Conservation (phyloP, 2,329 filamentous ascomycete genomes). For the Metarhizium humberi region DNA sequence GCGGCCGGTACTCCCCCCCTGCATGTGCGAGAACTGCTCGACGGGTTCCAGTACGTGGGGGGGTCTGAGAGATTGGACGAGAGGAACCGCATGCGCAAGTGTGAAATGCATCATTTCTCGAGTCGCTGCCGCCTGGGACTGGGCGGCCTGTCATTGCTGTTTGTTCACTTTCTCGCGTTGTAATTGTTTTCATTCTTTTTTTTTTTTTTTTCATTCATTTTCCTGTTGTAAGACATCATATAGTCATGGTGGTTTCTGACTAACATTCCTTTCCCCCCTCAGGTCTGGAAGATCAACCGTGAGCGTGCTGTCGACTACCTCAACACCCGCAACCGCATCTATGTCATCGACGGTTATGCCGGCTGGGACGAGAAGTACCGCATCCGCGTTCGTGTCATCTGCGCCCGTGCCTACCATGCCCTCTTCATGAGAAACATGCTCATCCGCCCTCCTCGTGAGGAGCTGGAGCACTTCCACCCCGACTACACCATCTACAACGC, state of each 20-base stretch:
- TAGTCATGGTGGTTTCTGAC: conserved; percentile 9
- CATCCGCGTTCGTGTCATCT: conserved; percentile 95
- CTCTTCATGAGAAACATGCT: conserved; percentile 99
- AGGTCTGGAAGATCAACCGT: conserved; percentile 99
- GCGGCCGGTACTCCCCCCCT: not conserved
- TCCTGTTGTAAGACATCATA: too few species aligned
- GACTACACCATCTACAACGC: conserved; percentile 99
- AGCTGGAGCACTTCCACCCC: conserved; percentile 95
- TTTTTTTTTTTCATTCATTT: not conserved
- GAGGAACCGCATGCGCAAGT: not conserved
- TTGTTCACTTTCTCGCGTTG: not conserved
- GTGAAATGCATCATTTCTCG: not conserved
- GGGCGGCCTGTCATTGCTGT: not conserved
- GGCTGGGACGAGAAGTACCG: conserved; percentile 99
- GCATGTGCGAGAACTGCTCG: not conserved
- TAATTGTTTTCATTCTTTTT: not conserved
- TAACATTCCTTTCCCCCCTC: conserved; percentile 2
- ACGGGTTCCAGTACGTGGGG: too few species aligned
- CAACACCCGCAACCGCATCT: conserved; percentile 97
- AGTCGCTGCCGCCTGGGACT: too few species aligned
- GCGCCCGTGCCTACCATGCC: conserved; percentile 97
- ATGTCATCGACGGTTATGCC: conserved; percentile 93
- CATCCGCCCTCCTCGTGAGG: conserved; percentile 82
- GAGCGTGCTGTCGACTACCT: conserved; percentile 98
- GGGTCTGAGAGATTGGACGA: not conserved